Evolutionary conservation across 2,329 filamentous ascomycete genomes (phyloP).

Genomic region (Sodiomyces alkalinus): DNA sequence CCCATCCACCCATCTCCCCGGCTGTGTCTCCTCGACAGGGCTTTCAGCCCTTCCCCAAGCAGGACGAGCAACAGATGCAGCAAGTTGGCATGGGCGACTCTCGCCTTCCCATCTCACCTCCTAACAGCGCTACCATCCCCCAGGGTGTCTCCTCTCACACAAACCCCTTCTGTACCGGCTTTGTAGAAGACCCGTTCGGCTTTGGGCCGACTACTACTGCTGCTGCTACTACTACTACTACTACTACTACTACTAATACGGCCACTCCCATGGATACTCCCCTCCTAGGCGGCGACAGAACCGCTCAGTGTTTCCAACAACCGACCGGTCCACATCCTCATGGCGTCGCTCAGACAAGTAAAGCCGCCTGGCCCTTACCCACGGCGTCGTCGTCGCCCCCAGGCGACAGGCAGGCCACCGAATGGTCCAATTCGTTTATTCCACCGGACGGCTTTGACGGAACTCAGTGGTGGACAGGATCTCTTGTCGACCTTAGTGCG

Average conservation of each 20-base stretch:
- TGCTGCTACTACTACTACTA: no score
- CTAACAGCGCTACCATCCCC: slow-evolving; percentile 13
- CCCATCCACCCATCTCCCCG: slow-evolving; percentile 7
- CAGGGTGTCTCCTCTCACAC: slow-evolving; percentile 15
- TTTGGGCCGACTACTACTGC: slow-evolving; percentile 16
- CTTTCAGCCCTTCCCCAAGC: slow-evolving; percentile 16
- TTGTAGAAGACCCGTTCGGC: slow-evolving; percentile 22
- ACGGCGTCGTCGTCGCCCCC: slow-evolving; percentile 6
- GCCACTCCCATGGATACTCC: slow-evolving; percentile 25
- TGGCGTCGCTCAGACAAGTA: slow-evolving; percentile 9
- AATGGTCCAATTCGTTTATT: slow-evolving; percentile 7
- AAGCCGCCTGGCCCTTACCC: slow-evolving; percentile 11
- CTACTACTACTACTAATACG: no score
- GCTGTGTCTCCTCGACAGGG: slow-evolving; percentile 14
- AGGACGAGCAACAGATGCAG: slow-evolving; percentile 12
- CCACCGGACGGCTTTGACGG: slow-evolving; percentile 6
- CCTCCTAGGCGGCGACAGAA: slow-evolving; percentile 14
- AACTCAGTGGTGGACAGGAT: slow-evolving; percentile 17
- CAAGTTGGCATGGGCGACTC: slow-evolving; percentile 2
- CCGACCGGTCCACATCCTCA: slow-evolving; percentile 7
- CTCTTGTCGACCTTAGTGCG: slow-evolving; percentile 11
- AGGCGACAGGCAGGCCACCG: no score
- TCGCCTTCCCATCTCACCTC: slow-evolving; percentile 8
- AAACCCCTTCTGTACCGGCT: slow-evolving; percentile 20
- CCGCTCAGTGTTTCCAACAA: slow-evolving; percentile 13